These are phyloP conservation scores for Paecilomyces sp. DNA, from an alignment of 2,329 filamentous ascomycete species.

Conservation along the genomic window DNA sequence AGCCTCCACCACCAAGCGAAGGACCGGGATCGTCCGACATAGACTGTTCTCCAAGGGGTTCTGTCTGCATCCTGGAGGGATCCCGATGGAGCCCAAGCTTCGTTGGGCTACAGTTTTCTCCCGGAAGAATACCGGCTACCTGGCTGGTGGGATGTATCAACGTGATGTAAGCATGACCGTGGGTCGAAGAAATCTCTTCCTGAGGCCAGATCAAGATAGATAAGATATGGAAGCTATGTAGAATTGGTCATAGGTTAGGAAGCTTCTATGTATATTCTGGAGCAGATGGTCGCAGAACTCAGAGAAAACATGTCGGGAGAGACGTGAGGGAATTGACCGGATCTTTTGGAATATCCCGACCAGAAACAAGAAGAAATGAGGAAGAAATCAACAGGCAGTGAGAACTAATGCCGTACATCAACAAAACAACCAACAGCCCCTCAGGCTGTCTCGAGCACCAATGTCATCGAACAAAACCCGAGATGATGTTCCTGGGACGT, in stretches of 20 bases:
- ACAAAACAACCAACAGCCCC: not conserved
- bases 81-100: not conserved
- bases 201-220: not conserved
- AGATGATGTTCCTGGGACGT: slow-evolving; percentile 1
- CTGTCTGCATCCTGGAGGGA: not conserved
- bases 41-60: not conserved
- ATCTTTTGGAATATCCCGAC: not conserved
- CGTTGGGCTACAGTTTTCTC: not conserved
- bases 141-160: not conserved
- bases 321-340: not conserved
- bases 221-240: not conserved
- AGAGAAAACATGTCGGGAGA: not conserved
- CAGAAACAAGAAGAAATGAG: not conserved
- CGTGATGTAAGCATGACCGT: not conserved
- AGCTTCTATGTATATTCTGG: not conserved
- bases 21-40: not conserved
- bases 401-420: not conserved
- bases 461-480: not conserved
- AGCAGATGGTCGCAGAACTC: not conserved
- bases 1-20: not conserved
- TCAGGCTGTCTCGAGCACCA: not conserved
- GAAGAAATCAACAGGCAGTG: not conserved
- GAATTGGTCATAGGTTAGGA: not conserved
- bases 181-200: not conserved
- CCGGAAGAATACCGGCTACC: not conserved